phyloP scores from a whole-genome alignment of 1,284 basidiomycete genomes.

The Vanrija sp. region DNA sequence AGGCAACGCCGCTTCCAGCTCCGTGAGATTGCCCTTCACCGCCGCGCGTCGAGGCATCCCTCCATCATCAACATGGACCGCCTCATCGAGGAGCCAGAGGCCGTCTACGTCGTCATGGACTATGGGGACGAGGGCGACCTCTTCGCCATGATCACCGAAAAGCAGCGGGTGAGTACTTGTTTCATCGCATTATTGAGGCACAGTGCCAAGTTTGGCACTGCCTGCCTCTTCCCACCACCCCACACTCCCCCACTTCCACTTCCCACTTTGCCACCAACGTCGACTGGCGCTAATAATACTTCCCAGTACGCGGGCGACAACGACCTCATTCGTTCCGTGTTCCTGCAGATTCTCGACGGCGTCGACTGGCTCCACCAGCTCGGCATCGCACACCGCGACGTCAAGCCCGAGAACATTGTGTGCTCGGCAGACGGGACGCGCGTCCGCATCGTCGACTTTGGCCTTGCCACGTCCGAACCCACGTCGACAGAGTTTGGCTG shows the following conservation, averaged over 20 bases:
- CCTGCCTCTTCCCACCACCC: neutral
- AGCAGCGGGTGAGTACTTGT: constrained; percentile 46
- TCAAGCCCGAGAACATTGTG: constrained; percentile 97
- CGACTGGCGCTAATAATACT: constrained; percentile 4
- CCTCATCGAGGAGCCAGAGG: constrained; percentile 66
- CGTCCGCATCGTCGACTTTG: constrained; percentile 93
- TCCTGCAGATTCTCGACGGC: constrained; percentile 88
- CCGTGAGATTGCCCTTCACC: constrained; percentile 62
- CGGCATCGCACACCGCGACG: constrained; percentile 88
- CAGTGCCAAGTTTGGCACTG: neutral
- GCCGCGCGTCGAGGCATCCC: constrained; percentile 61
- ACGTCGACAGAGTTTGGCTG: constrained; percentile 85
- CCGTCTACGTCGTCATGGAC: constrained; percentile 61
- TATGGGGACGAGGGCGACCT: constrained; percentile 84
- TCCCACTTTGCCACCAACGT: neutral
- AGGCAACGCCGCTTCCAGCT: constrained; percentile 78
- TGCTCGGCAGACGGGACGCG: constrained; percentile 71
- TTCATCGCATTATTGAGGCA: neutral
- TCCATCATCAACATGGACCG: constrained; percentile 86
- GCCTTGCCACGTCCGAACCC: constrained; percentile 86
- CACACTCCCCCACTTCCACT: too few relatives aligned
- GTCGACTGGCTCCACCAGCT: constrained; percentile 71
- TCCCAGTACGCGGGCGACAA: constrained; percentile 69
- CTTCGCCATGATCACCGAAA: constrained; percentile 68
- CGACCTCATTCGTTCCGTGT: constrained; percentile 75